Evolutionary conservation across 1,284 basidiomycete species (phyloP).

Genomic region (Volvariella volvacea): DNA sequence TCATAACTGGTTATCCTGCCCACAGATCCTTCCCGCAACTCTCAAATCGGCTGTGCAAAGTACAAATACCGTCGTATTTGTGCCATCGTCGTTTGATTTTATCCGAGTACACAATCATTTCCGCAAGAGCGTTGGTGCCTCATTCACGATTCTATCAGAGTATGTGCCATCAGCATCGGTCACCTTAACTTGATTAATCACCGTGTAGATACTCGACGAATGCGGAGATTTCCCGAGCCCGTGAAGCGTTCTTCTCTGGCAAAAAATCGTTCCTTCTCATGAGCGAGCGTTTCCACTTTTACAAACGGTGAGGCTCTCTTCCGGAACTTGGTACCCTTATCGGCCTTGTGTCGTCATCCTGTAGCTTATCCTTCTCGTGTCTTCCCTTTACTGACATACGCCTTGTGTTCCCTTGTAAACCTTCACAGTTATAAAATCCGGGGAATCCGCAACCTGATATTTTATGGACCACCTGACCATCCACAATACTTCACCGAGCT

Average conservation of each 20-base stretch:
- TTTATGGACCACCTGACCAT: constrained; percentile 90
- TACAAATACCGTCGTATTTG: constrained; percentile 80
- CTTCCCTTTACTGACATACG: no score
- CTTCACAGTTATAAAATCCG: constrained; percentile 75
- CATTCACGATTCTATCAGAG: constrained; percentile 87
- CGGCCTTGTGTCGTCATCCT: no score
- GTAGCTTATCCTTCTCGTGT: no score
- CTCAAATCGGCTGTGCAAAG: constrained; percentile 91
- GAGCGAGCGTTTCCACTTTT: constrained; percentile 98
- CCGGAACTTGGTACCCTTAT: no score
- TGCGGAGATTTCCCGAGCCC: constrained; percentile 88
- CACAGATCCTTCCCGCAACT: constrained; percentile 70
- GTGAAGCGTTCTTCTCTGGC: constrained; percentile 89
- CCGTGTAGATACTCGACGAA: constrained; percentile 80
- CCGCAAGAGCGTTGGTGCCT: constrained; percentile 62
- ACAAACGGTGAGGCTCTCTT: constrained; percentile 56
- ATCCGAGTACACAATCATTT: constrained; percentile 88
- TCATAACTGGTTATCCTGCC: background rate
- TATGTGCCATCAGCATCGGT: constrained; percentile 31
- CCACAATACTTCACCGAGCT: constrained; percentile 89
- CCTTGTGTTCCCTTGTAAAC: background rate
- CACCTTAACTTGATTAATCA: background rate
- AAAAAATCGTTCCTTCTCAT: constrained; percentile 85
- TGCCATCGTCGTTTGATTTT: constrained; percentile 97
- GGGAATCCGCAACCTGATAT: constrained; percentile 88